phyloP scores from a whole-genome alignment of 169 alveolate species.

The Ichthyophthirius multifiliis region DNA sequence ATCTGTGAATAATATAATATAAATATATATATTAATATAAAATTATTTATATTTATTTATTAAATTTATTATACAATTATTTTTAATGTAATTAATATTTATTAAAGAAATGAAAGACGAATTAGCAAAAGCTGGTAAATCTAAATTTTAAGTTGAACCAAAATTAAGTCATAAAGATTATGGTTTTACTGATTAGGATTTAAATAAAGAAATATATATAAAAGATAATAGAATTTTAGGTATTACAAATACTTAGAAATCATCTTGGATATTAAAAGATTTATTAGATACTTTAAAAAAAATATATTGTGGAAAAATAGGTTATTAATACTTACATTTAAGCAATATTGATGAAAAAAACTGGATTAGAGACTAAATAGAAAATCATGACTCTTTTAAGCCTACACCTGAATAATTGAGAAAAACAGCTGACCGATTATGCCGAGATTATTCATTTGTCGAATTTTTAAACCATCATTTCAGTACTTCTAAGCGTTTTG shows the following conservation, averaged over 20 bases:
- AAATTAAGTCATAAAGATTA: constrained; percentile 35
- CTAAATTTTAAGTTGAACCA: constrained; percentile 11
- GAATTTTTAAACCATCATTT: constrained; percentile 76
- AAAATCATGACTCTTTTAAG: constrained; percentile 41
- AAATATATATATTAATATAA: too few species aligned
- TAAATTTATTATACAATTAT: too few species aligned
- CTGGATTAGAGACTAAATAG: constrained; percentile 70
- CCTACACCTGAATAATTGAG: constrained; percentile 31
- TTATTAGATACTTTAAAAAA: constrained; percentile 46
- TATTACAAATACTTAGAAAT: constrained; percentile 22
- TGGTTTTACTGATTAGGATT: constrained; percentile 64
- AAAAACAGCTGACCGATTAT: constrained; percentile 47
- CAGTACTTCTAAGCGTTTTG: constrained; percentile 93
- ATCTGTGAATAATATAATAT: too few species aligned
- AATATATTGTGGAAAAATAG: constrained; percentile 68
- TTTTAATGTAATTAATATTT: too few species aligned
- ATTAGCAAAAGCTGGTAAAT: not conserved
- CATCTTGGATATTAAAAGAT: constrained; percentile 66
- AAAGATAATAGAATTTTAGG: constrained; percentile 52
- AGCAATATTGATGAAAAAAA: constrained; percentile 57
- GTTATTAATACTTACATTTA: constrained; percentile 75
- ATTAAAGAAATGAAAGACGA: constrained; percentile 8
- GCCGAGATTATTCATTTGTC: constrained; percentile 70
- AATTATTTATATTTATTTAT: too few species aligned
- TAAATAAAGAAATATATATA: constrained; percentile 60